Base-by-base conservation (phyloP, 1,284 basidiomycete species). In the Tilletia indica region DNA sequence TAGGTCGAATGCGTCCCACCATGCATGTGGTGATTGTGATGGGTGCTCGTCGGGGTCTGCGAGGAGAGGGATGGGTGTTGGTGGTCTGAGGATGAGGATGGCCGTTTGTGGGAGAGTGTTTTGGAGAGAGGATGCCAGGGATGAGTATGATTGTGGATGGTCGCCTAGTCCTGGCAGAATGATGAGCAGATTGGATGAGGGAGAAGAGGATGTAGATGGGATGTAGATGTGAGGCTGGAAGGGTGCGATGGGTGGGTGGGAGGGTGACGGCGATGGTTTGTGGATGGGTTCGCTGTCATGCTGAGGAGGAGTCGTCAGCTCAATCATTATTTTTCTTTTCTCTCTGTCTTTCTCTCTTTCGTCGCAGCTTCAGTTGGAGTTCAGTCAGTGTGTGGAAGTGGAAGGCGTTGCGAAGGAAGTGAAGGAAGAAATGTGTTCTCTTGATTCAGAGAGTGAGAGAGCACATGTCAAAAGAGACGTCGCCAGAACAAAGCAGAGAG, bases 81-180 rank as follows among this genome's bases (percentile, higher is more conserved):
- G 39, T 14, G 47, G 45, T 16, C 66, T 39, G 38, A 67, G 31
- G 42, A 47, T 67, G 19, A 67, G 66, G 25, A 67, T 36, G 19
- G 42, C 39, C 21, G 66, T 67, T 21, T 67, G 66, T 25, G 42
- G 66, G 8, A 67, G 31, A 14, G 42, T 48, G 16, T 21, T n/a
- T 34, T 67, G 66, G 25, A 67, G 34, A 19, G 42, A 19, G 9
- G 42, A 48, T n/a, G 45, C 66, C 1, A 67, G 66, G 16, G 42
- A 47, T 12, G 47, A 9, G 25, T 48, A 67, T 5, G 42, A 21
- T 8, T n/a, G 8, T 11, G 42, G 45, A 11, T 8, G 12, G 66
- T 67, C 66, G 45, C 66, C 66, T 11, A 67, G 31, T 11, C 66
- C 66, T 25, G 42, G 66, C 6, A 67, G 66, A 4, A 67, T 9